phyloP scores from a whole-genome alignment of 805 yeast species.

The Yarrowia divulgata region DNA sequence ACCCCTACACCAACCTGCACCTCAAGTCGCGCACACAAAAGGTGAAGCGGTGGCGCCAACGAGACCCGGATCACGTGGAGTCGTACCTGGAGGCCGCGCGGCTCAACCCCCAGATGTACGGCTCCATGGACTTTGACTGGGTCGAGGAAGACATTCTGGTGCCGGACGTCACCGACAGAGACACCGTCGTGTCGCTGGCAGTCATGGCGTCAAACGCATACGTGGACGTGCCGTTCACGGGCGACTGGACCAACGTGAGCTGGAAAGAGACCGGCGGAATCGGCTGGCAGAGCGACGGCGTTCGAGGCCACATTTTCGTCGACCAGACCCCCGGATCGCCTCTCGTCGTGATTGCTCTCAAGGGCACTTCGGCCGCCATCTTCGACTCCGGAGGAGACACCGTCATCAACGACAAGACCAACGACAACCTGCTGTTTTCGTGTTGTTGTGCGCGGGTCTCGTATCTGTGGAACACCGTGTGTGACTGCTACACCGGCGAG shows the following conservation, averaged over 20 bases:
- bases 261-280: conserved; percentile 50
- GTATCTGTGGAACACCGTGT: conserved; percentile 91
- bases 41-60: conserved; percentile 54
- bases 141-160: conserved; percentile 58
- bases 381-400: conserved; percentile 67
- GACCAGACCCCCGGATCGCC: conserved; percentile 56
- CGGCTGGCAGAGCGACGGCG: conserved; percentile 88
- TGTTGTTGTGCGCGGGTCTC: conserved; percentile 96
- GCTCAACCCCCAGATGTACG: conserved; percentile 42
- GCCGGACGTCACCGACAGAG: conserved; percentile 79
- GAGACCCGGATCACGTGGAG: conserved; percentile 70
- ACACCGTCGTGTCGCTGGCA: conserved; percentile 78
- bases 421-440: conserved; percentile 87
- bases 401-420: conserved; percentile 76
- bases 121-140: conserved; percentile 63
- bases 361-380: conserved; percentile 91
- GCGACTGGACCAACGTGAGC: conserved; percentile 83
- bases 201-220: conserved; percentile 91
- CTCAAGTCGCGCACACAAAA: conserved; percentile 36
- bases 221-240: conserved; percentile 73
- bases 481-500: conserved; percentile 82
- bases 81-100: conserved; percentile 67
- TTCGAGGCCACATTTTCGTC: conserved; percentile 90
- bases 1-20: conserved; percentile 29
- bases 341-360: conserved; percentile 76